Conservation (phyloP, 2,329 filamentous ascomycete genomes). For the Colletotrichum tamarilloi region DNA sequence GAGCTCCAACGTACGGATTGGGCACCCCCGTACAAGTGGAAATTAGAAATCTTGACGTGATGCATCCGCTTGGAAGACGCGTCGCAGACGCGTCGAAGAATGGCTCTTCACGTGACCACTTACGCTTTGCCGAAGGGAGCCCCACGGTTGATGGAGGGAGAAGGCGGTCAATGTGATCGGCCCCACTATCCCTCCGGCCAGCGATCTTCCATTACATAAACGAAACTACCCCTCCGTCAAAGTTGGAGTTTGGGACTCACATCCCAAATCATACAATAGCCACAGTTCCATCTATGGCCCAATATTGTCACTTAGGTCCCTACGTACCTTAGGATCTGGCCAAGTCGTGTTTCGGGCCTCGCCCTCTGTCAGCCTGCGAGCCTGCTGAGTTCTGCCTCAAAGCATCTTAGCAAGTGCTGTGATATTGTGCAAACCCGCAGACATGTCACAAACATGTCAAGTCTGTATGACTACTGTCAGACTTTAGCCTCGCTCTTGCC, state of each 20-base stretch:
- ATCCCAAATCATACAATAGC: too few species aligned
- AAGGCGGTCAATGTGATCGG: too few species aligned
- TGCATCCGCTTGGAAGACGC: slow-evolving; percentile 21
- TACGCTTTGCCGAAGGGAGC: slow-evolving; percentile 4
- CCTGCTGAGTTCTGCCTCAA: background rate
- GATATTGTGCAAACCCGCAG: background rate
- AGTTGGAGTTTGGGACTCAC: too few species aligned
- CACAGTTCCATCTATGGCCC: too few species aligned
- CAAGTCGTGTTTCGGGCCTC: background rate
- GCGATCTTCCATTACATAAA: background rate
- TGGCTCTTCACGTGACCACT: slow-evolving; percentile 15
- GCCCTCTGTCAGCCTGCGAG: background rate
- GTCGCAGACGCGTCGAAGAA: slow-evolving; percentile 22
- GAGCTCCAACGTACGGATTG: too few species aligned
- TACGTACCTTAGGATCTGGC: too few species aligned
- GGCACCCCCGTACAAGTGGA: background rate
- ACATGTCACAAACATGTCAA: background rate
- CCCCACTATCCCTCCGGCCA: background rate
- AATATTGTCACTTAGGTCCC: too few species aligned
- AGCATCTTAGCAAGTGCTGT: background rate
- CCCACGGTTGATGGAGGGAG: background rate
- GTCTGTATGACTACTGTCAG: background rate
- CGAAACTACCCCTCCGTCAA: background rate
- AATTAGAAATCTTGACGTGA: background rate
- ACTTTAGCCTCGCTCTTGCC: background rate